Percentiles rank a stretch among this genome's conserved stretches.
Conservation (phyloP, 352 stramenopile genomes). For the Phytophthora hibernalis region DNA sequence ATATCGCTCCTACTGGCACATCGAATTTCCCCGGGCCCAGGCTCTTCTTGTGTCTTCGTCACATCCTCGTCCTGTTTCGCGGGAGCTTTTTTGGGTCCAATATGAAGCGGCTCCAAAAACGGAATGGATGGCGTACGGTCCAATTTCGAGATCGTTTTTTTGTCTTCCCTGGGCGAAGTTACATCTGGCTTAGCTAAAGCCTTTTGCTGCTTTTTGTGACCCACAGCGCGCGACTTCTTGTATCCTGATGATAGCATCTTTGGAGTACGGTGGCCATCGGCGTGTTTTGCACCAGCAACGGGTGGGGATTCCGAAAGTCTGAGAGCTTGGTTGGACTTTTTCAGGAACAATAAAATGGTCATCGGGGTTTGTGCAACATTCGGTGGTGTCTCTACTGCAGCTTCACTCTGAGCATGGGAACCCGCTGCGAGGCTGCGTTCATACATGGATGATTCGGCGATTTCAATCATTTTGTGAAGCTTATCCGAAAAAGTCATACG, state of each 20-base stretch:
- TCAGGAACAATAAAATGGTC: neutral
- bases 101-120: constrained; percentile 28
- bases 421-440: constrained; percentile 34
- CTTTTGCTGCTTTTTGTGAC: constrained; percentile 28
- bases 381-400: neutral
- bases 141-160: constrained; percentile 13
- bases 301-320: neutral
- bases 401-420: constrained; percentile 1
- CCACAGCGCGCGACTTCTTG: constrained; percentile 41
- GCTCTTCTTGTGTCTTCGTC: neutral
- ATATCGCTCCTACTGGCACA: neutral
- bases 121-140: constrained; percentile 26
- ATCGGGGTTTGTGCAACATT: neutral
- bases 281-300: constrained; percentile 23
- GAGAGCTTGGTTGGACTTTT: neutral
- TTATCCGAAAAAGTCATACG: constrained; percentile 81
- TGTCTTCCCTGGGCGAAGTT: constrained; percentile 16
- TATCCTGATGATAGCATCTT: constrained; percentile 46
- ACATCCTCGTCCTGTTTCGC: constrained; percentile 21
- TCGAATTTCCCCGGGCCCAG: constrained; percentile 7
- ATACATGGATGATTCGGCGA: constrained; percentile 74
- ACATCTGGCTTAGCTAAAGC: neutral
- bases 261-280: constrained; percentile 15
- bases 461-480: constrained; percentile 85
- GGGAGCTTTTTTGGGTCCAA: constrained; percentile 28